Base-by-base conservation (phyloP, 768 basidiomycete genomes). In the Crepidotus variabilis region DNA sequence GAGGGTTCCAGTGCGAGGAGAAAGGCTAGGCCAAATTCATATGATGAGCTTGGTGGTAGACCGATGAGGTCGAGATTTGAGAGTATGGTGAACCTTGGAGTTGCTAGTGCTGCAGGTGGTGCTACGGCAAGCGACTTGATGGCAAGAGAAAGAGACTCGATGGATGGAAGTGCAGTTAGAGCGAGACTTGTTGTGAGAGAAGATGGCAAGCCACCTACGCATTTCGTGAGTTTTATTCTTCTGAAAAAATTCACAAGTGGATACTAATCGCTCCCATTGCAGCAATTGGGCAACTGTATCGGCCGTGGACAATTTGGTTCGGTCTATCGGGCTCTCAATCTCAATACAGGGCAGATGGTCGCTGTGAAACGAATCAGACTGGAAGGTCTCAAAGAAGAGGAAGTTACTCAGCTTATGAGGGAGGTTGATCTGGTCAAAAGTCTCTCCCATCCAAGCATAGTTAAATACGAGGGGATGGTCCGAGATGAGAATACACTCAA, bases 271-370 rank as follows among this genome's bases (percentile, higher is more conserved):
- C 46, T 47, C 50, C 54, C 55, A 23, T 9, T 57, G 48, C 52
- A 54, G 96, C 94, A 96, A 94, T 79, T 99, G 18, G 96, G 96
- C 28, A 95, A 97, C 71, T 95, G 93, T 69, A 96, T 99, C 60
- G 96, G 96, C 1, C 86, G 91, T 50, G 96, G 96, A 7, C 96
- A 98, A 74, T 98, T 98, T 70, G 96, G 96, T 24, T 85, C 94
- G 8, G 96, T 98, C 6, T 98, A 96, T 70, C 85, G 93, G 13
- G 95, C 96, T 11, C 78, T 99, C 56, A 95, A 99, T 69, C 74
- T 98, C 69, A 88, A 89, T 60, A 94, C 90, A 1, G 96, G 96
- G 14, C 92, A 96, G 71, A 96, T 92, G 85, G 94, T 96, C n/a
- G 96, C 96, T n/a, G 93, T 98, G 51, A 99, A 99, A 75, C 87